Base-by-base conservation (phyloP, 2,329 filamentous ascomycete genomes). In the Penicillium sumatraense region DNA sequence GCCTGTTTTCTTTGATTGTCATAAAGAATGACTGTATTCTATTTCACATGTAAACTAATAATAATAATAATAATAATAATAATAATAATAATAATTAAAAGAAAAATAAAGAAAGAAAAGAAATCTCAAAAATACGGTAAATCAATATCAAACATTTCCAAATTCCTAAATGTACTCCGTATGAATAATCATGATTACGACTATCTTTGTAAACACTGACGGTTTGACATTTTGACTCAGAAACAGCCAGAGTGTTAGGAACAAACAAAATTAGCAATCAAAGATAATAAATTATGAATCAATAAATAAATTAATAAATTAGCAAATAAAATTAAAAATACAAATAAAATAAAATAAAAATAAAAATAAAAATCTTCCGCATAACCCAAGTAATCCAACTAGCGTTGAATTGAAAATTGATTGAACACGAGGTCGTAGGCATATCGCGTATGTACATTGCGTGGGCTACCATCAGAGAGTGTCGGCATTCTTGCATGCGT, bases 401-500 rank as follows among this genome's bases (percentile, higher is more conserved):
- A 46, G 42, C 42, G 42, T 20, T n/a, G 42, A 10, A 16, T 27
- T 5, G 3, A 42, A 36, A 36, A 16, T n/a, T n/a, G 18, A 8
- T 2, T 23, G 16, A 46, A 46, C 40, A 44, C 40, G 40, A 44
- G 40, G 40, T 18, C 40, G 21, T n/a, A 16, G 23, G 42, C 42
- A 31, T 23, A 21, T 46, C 26, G 42, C 47, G 35, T 41, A 42
- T 13, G 24, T 31, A 24, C 11, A 42, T 31, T 38, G 16, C 33
- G 29, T 18, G 20, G 47, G 21, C 23, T 36, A 38, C 27, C 31
- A 35, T 24, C 18, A 9, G 31, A 10, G 29, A 31, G 1, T 40
- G 29, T 26, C 46, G 46, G 18, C 35, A n/a, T 35, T 50, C 23
- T 29, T 50, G 47, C 33, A 51, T 54, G 38, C 40, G 23, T 40